Percentiles rank a stretch among this genome's conserved stretches.
These are phyloP conservation scores for Geosmithia putterillii DNA, from an alignment of 2,329 filamentous ascomycete species.

Conservation along the genomic window DNA sequence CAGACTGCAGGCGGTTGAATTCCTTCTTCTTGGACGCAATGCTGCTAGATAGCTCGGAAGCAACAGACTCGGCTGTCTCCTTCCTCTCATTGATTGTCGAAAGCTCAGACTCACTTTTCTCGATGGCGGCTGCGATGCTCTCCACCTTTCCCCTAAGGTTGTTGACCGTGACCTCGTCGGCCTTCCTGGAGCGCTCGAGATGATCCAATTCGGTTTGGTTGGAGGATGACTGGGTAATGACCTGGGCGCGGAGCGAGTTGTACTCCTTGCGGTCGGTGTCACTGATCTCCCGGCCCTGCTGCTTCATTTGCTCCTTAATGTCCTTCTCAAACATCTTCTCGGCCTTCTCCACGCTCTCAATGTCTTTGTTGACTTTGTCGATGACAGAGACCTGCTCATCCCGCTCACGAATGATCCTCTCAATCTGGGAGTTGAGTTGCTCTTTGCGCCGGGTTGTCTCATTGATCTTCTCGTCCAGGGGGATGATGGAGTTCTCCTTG, in stretches of 20 bases:
- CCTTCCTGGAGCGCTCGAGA: conserved; percentile 78
- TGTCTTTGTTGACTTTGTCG: conserved; percentile 65
- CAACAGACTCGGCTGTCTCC: conserved; percentile 44
- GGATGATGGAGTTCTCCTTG: conserved; percentile 72
- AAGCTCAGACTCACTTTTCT: conserved; percentile 63
- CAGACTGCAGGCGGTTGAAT: conserved; percentile 73
- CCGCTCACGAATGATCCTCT: conserved; percentile 62
- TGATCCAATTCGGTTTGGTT: conserved; percentile 79
- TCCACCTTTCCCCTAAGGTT: conserved; percentile 85
- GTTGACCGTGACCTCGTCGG: conserved; percentile 81
- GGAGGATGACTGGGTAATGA: conserved; percentile 67
- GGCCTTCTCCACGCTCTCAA: conserved; percentile 78
- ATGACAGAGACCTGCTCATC: conserved; percentile 58
- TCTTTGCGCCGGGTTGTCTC: conserved; percentile 63
- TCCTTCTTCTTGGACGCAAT: conserved; percentile 84
- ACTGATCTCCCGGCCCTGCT: conserved; percentile 76
- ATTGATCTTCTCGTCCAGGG: conserved; percentile 83
- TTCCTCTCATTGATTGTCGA: conserved; percentile 57
- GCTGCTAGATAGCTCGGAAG: conserved; percentile 61
- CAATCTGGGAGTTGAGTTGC: conserved; percentile 54
- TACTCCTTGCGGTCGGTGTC: conserved; percentile 84
- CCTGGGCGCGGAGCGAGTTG: conserved; percentile 70
- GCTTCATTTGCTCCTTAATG: conserved; percentile 72
- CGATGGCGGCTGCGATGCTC: conserved; percentile 57
- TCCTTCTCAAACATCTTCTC: conserved; percentile 80